These are phyloP conservation scores for Schizothecium vesticola DNA, from an alignment of 495 filamentous ascomycete species.

Conservation along the genomic window DNA sequence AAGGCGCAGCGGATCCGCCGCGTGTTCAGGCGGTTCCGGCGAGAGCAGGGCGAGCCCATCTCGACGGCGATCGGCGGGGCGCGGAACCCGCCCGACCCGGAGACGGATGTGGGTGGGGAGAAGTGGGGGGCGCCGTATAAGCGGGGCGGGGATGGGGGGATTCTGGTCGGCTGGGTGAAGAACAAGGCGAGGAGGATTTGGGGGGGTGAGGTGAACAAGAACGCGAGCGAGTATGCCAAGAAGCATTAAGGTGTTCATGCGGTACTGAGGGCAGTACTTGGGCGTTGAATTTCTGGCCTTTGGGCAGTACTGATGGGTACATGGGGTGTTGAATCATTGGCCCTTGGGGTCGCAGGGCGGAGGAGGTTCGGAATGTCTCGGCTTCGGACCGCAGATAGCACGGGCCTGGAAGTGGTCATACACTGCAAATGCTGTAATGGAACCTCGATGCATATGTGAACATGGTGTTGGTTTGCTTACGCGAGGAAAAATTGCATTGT, in stretches of 20 bases:
- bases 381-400: neutral
- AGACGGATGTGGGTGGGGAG: neutral
- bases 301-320: too few species aligned
- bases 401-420: neutral
- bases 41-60: neutral
- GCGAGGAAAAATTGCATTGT: neutral
- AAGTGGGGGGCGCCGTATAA: neutral
- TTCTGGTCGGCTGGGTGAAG: neutral
- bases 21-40: constrained; percentile 9
- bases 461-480: neutral
- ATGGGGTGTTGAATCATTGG: too few species aligned
- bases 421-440: neutral
- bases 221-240: neutral
- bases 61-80: neutral
- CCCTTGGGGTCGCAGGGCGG: neutral
- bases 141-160: neutral
- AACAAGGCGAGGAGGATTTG: neutral
- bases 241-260: neutral
- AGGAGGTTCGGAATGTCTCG: neutral
- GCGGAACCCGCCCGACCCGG: neutral
- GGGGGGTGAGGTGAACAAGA: neutral
- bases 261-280: neutral
- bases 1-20: neutral
- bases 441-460: neutral
- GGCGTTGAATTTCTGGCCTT: too few species aligned